Conservation (phyloP, 2,329 filamentous ascomycete species). For the Akanthomyces lecanii region DNA sequence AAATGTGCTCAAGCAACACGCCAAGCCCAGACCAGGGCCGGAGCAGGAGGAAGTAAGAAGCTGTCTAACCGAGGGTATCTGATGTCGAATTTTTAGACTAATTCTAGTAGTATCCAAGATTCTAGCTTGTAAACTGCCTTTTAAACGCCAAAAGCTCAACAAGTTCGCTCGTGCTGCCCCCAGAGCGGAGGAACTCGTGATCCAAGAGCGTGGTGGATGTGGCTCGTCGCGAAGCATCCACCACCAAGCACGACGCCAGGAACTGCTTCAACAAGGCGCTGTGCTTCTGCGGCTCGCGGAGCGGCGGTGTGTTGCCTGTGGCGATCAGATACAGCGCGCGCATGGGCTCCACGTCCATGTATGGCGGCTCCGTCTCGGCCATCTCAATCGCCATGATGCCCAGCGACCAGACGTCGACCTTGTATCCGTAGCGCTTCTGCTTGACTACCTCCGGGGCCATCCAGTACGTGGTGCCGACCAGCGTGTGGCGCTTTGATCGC, state of each 20-base stretch:
- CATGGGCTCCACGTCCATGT: slow-evolving; percentile 94
- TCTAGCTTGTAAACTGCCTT: slow-evolving; percentile 31
- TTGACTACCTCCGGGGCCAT: slow-evolving; percentile 99
- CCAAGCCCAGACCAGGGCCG: too few relatives aligned
- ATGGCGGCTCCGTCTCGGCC: slow-evolving; percentile 97
- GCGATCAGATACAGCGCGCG: slow-evolving; percentile 97
- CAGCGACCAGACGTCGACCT: slow-evolving; percentile 98
- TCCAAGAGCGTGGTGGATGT: slow-evolving; percentile 83
- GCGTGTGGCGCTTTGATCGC: slow-evolving; percentile 94
- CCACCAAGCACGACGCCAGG: slow-evolving; percentile 90
- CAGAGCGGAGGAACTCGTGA: slow-evolving; percentile 91
- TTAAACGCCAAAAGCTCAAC: slow-evolving; percentile 86
- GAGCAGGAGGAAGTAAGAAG: not conserved
- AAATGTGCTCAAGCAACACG: too few relatives aligned
- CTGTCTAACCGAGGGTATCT: not conserved
- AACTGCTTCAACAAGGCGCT: slow-evolving; percentile 98
- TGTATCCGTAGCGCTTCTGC: slow-evolving; percentile 96
- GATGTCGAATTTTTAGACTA: too few relatives aligned
- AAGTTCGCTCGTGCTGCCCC: slow-evolving; percentile 79
- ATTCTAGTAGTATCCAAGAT: not conserved
- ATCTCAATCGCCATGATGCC: slow-evolving; percentile 99
- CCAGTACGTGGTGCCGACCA: slow-evolving; percentile 99
- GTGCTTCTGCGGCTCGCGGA: slow-evolving; percentile 97
- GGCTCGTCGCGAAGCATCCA: slow-evolving; percentile 90
- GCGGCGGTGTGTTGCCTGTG: slow-evolving; percentile 89